Evolutionary conservation across 345 rosid genomes (phyloP), one percentile per base, ranked within the genome.

Genomic region (Erysimum cheiranthoides): DNA sequence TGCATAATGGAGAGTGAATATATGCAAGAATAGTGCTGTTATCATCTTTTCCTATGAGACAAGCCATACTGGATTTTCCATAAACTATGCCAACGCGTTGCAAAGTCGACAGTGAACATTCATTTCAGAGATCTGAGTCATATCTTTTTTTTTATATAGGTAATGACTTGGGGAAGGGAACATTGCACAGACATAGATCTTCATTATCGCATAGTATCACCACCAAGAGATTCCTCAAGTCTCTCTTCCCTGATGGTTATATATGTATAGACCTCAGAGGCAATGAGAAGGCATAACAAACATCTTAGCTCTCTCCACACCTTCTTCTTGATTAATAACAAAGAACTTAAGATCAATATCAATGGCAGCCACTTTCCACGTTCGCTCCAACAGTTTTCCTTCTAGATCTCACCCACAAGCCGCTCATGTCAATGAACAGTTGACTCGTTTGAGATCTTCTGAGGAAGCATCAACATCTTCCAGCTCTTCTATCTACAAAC

Each of bases 351-450:
- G 70, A 31, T 16, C 3, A 32, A 36, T 0, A 16, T 8, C 34
- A 53, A 68, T 68, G 73, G 61, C 62, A 0, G 10, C 8, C 6
- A 21, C 66, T 4, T 73, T 5, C 61, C 79, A 47, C 38, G 32
- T 54, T 42, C 45, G 81, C 4, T 77, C 79, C 8, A 73, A 73
- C 61, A 81, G 84, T 45, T 68, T 80, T 27, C 75, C 75, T 30
- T 76, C 78, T 10, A 68, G 75, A 17, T 62, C 51, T 32, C 73
- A 80, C 45, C 68, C 65, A 4, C 36, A 27, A 34, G 45, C 62
- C 7, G 34, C 74, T 16, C 10, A 63, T 42, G 40, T 73, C 0
- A 35, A 76, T 8, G 76, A 77, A 35, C 75, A 73, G 59, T 77
- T 85, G 42, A 62, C 68, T 45, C 75, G 40, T 10, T 66, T 51